Evolutionary conservation across 108 stramenopile genomes (phyloP), one percentile per base, ranked within the genome.

Genomic region (Fragilariopsis cylindrus): DNA sequence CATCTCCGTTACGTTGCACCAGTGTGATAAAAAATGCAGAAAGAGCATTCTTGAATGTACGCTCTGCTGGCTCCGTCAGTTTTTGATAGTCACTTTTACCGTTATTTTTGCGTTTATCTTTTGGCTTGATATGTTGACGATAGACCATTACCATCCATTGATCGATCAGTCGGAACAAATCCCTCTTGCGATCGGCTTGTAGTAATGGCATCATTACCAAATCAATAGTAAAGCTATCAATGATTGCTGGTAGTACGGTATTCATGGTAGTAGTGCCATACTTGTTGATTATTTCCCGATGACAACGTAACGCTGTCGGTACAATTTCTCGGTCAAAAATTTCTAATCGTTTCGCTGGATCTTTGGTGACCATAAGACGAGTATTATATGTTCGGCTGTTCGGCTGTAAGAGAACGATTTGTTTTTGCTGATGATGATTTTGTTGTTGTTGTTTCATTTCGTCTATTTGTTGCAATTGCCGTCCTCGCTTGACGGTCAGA

Each of bases 181-280:
- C 68, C n/a, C 70, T 78, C 40, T 53, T 72, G n/a, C 81, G 70
- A n/a, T 75, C 77, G 18, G 76, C 65, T 48, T 68, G 69, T 4
- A 88, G 21, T 19, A 91, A 79, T 4, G 90, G 89, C 15, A 77
- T 48, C 53, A 91, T 39, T 9, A 86, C 65, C 43, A 90, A 72
- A 70, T 92, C 90, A 58, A 94, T 82, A 12, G 90, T 89, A 76
- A 82, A 92, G 49, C 78, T 69, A 87, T 94, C 93, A 41, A 40
- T 40, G 39, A 40, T 40, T 7, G 60, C 7, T 7, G 18, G 4
- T 4, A 81, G 86, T 21, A 30, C 7, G 8, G 85, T n/a, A 42
- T 21, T 62, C 7, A 18, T 47, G 2, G 6, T 40, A 40, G 39
- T 11, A 41, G 18, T 40, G 30, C 30, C 30, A 30, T 30, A 30